A percentile compares a stretch with the other conserved stretches of the same genome.
Evolutionary conservation across 345 rosid genomes (phyloP).

Genomic region (Rhodamnia argentea): DNA sequence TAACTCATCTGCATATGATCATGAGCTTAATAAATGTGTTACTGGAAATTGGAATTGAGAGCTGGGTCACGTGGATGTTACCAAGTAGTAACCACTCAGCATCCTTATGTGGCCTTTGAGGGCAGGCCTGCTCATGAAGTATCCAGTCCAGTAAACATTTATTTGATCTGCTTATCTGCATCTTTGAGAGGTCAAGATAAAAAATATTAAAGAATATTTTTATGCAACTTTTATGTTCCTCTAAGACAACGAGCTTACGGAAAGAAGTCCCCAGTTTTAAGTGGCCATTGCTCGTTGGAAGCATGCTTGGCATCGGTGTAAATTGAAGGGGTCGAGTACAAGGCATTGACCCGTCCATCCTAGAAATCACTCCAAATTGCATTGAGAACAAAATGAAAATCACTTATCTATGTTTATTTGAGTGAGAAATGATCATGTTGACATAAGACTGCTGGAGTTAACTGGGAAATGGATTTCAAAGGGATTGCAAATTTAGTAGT

Average conservation of each 20-base stretch:
- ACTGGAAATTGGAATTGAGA: not conserved
- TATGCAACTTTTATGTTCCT: not conserved
- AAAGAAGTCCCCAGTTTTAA: slow-evolving; percentile 77
- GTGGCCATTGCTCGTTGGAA: slow-evolving; percentile 60
- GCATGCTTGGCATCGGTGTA: slow-evolving; percentile 93
- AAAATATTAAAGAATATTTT: not conserved
- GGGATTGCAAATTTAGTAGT: not conserved
- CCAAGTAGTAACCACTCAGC: slow-evolving; percentile 91
- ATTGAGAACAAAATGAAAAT: not conserved
- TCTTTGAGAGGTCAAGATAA: not conserved
- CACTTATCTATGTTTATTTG: not conserved
- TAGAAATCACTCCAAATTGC: slow-evolving; percentile 11
- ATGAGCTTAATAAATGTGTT: not conserved
- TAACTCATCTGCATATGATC: slow-evolving; percentile 1
- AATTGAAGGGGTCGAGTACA: slow-evolving; percentile 93
- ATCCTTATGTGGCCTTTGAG: slow-evolving; percentile 73
- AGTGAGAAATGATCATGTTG: not conserved
- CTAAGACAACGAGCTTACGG: slow-evolving; percentile 52
- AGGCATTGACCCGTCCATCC: slow-evolving; percentile 96
- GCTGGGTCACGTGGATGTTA: slow-evolving; percentile 12
- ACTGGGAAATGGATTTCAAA: not conserved
- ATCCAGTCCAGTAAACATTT: slow-evolving; percentile 96
- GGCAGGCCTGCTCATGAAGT: slow-evolving; percentile 87
- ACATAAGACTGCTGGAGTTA: not conserved
- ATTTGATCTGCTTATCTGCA: slow-evolving; percentile 86